phyloP scores from a whole-genome alignment of 2,329 filamentous ascomycete species.

The Cladosporium sp. region DNA sequence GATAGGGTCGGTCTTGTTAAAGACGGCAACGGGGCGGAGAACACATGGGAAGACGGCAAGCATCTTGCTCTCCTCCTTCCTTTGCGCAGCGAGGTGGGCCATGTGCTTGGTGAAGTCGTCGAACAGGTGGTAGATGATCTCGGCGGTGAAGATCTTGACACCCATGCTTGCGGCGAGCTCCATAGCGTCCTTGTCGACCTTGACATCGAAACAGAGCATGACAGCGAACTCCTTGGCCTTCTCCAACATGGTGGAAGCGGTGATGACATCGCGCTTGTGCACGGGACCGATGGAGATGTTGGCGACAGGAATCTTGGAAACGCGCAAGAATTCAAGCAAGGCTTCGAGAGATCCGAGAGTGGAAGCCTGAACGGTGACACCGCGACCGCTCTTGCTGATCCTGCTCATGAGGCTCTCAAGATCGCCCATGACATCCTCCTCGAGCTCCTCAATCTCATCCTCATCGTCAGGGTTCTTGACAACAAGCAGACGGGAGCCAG shows the following conservation, averaged over 20 bases:
- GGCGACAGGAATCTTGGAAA: constrained; percentile 93
- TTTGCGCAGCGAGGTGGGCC: constrained; percentile 77
- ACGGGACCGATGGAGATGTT: constrained; percentile 97
- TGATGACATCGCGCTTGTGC: constrained; percentile 97
- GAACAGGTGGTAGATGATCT: constrained; percentile 99
- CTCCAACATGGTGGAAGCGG: constrained; percentile 89
- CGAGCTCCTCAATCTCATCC: constrained; percentile 67
- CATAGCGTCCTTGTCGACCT: constrained; percentile 94
- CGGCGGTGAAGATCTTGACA: constrained; percentile 96
- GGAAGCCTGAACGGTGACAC: constrained; percentile 95
- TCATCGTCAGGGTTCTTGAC: constrained; percentile 95
- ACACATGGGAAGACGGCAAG: constrained; percentile 96
- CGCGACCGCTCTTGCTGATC: constrained; percentile 85
- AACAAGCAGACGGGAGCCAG: constrained; percentile 89
- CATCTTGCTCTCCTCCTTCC: constrained; percentile 95
- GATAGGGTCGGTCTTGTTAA: constrained; percentile 97
- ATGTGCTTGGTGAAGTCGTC: constrained; percentile 96
- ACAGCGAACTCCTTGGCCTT: constrained; percentile 94
- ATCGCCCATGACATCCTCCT: constrained; percentile 94
- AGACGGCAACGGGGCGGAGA: constrained; percentile 81
- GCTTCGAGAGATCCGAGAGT: constrained; percentile 96
- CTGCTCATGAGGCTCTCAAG: constrained; percentile 85
- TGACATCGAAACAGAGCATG: constrained; percentile 99
- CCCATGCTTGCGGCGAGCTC: constrained; percentile 88
- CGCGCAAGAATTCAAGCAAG: constrained; percentile 89